A percentile compares a stretch with the other conserved stretches of the same genome.
These are phyloP conservation scores for Backusella macrospora DNA, from an alignment of 192 early-diverging fungal species.

Conservation along the genomic window DNA sequence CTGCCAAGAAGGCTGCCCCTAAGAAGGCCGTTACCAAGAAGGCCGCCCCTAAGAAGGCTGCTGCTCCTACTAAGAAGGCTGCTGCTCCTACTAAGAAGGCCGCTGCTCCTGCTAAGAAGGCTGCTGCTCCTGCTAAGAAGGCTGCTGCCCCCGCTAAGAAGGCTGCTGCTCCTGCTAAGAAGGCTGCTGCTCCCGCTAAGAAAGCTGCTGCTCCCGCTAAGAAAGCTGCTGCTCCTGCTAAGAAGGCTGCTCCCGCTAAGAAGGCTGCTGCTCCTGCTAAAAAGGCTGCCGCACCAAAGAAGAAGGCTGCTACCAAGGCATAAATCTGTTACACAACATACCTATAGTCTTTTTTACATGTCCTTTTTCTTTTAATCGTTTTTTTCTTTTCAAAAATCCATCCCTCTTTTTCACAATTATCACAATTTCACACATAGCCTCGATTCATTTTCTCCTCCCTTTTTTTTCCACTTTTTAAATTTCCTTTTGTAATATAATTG, in stretches of 20 bases:
- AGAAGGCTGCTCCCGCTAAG: conserved; percentile 42
- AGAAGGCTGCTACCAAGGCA: conserved; percentile 42
- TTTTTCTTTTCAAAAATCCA: conserved; percentile 2
- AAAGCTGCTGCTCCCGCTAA: conserved; percentile 38
- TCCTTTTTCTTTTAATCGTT: neutral
- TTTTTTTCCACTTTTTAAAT: conserved; percentile 4
- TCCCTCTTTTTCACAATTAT: neutral
- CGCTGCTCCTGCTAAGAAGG: conserved; percentile 34
- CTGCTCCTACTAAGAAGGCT: conserved; percentile 41
- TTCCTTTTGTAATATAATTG: conserved; percentile 15
- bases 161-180: conserved; percentile 43
- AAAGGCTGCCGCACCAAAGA: conserved; percentile 41
- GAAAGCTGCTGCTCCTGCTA: conserved; percentile 32
- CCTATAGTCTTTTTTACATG: neutral
- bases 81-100: conserved; percentile 37
- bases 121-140: conserved; percentile 41
- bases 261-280: conserved; percentile 46
- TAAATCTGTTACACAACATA: conserved; percentile 17
- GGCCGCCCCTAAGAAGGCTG: conserved; percentile 38
- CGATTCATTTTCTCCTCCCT: neutral
- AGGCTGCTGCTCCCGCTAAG: conserved; percentile 46
- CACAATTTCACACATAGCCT: conserved; percentile 6
- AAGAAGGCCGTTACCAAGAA: conserved; percentile 47
- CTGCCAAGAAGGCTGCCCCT: conserved; percentile 37
- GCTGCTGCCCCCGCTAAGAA: conserved; percentile 43